Conservation (phyloP, 2,329 filamentous ascomycete genomes). For the Fusarium humuli region DNA sequence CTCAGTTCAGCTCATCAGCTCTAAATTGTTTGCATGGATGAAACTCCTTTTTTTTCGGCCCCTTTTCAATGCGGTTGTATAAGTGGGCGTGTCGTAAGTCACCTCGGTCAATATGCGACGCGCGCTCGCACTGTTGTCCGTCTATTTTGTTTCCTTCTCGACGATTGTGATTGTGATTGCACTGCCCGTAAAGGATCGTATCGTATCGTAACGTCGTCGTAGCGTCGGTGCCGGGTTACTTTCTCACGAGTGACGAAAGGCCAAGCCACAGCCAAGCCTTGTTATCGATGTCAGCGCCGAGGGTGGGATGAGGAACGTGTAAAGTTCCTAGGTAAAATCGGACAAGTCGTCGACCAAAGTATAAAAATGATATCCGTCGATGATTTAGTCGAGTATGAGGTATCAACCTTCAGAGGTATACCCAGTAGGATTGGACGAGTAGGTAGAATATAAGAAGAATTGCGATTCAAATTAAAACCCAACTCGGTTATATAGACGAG, state of each 20-base stretch:
- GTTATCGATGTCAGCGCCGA: slow-evolving; percentile 33
- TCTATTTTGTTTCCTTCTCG: not conserved
- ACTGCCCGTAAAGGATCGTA: not conserved
- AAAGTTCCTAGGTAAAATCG: slow-evolving; percentile 22
- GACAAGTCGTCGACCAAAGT: slow-evolving; percentile 2
- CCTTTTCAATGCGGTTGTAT: slow-evolving; percentile 5
- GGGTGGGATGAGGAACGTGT: slow-evolving; percentile 30
- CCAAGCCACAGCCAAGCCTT: slow-evolving; percentile 43
- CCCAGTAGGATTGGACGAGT: not conserved
- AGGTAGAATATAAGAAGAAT: not conserved
- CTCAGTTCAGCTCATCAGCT: slow-evolving; percentile 18
- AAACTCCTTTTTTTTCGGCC: slow-evolving; percentile 20
- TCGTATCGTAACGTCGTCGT: not conserved
- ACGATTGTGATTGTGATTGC: not conserved
- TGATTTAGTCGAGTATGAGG: slow-evolving; percentile 1
- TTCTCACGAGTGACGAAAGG: slow-evolving; percentile 14
- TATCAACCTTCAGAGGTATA: not conserved
- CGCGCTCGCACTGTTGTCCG: not conserved
- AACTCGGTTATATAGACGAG: slow-evolving; percentile 13
- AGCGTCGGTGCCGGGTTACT: not conserved
- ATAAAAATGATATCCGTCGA: not conserved
- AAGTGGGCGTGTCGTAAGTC: slow-evolving; percentile 15
- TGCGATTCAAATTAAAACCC: slow-evolving; percentile 4
- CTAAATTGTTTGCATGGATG: slow-evolving; percentile 18
- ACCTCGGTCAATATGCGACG: slow-evolving; percentile 7